Base-by-base conservation (phyloP, 164 flowering plant species). In the Pachysandra terminalis region DNA sequence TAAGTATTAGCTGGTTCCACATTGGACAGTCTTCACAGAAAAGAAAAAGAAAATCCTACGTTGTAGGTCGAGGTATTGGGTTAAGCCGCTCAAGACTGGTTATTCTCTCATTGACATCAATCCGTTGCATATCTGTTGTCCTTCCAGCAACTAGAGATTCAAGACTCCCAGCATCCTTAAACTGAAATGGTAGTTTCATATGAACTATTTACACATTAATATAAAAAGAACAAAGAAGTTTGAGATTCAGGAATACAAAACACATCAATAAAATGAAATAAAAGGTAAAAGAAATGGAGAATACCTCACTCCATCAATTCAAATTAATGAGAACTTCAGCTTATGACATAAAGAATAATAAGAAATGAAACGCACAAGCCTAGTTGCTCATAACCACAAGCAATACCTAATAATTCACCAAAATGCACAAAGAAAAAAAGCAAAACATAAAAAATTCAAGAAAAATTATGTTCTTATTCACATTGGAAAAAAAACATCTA, bases 81-180 rank as follows among this genome's bases (percentile, higher is more conserved):
- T 87, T 95, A 53, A 95, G 91, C 61, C 91, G 78, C 86, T 95
- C 99, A 65, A 95, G 91, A 74, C 88, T 66, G 63, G 83, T 85
- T 70, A 95, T 90, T 80, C 95, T 88, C 81, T 95, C 98, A 81
- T 83, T 90, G 68, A 92, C 97, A 85, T 92, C 99, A 76, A 95
- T 90, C 24, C 78, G 70, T 61, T 95, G 93, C 72, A 86, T 51
- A 45, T 86, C 91, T 5, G 94, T 84, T 19, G 81, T 83, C 79
- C 81, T 89, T 70, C 97, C 97, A 56, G 80, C 75, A n/a, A 89
- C 82, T 55, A 87, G 72, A 63, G 97, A 89, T 73, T 84, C 88
- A 75, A 91, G 84, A 16, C 97, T 96, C 26, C 99, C 97, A 60
- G 97, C 77, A 87, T 92, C 97, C 73, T 90, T 87, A 67, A 92